Percentiles rank a stretch among this genome's conserved stretches.
Evolutionary conservation across 768 basidiomycete species (phyloP).

Genomic region (Nidularia sp.): DNA sequence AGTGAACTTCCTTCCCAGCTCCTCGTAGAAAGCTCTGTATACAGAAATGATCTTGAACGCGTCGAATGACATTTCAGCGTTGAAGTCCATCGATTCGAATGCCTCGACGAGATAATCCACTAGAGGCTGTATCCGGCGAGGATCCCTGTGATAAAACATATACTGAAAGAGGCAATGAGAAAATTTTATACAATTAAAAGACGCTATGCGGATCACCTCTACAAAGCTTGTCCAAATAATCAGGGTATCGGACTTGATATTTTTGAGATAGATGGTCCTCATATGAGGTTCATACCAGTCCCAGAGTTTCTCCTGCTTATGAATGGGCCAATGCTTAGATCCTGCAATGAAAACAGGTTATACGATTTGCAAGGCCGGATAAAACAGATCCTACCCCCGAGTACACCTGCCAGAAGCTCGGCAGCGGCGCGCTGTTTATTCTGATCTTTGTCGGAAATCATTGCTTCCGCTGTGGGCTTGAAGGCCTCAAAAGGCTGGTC

Average conservation of each 20-base stretch:
- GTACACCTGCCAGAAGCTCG: slow-evolving; percentile 74
- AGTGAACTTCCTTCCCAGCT: slow-evolving; percentile 75
- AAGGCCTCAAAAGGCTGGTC: slow-evolving; percentile 64
- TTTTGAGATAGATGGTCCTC: slow-evolving; percentile 58
- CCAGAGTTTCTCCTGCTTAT: slow-evolving; percentile 71
- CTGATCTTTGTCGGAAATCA: slow-evolving; percentile 69
- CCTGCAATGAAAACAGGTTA: slow-evolving; percentile 35
- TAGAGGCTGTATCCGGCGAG: slow-evolving; percentile 75
- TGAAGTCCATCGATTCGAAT: slow-evolving; percentile 69
- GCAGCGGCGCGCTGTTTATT: slow-evolving; percentile 88
- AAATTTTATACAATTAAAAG: too few species aligned
- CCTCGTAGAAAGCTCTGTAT: slow-evolving; percentile 68
- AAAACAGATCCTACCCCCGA: slow-evolving; percentile 40
- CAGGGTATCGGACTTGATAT: slow-evolving; percentile 79
- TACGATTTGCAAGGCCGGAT: not conserved
- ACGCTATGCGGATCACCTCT: slow-evolving; percentile 37
- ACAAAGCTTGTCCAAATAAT: slow-evolving; percentile 76
- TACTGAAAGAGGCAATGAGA: slow-evolving; percentile 39
- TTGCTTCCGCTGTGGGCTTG: slow-evolving; percentile 54
- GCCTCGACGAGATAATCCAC: slow-evolving; percentile 68
- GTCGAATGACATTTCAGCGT: slow-evolving; percentile 80
- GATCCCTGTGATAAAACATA: slow-evolving; percentile 75
- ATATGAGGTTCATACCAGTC: slow-evolving; percentile 74
- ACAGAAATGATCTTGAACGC: slow-evolving; percentile 66
- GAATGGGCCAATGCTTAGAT: slow-evolving; percentile 81